Evolutionary conservation across 257 asterid genomes (phyloP).

Genomic region (Gynochthodes officinalis): DNA sequence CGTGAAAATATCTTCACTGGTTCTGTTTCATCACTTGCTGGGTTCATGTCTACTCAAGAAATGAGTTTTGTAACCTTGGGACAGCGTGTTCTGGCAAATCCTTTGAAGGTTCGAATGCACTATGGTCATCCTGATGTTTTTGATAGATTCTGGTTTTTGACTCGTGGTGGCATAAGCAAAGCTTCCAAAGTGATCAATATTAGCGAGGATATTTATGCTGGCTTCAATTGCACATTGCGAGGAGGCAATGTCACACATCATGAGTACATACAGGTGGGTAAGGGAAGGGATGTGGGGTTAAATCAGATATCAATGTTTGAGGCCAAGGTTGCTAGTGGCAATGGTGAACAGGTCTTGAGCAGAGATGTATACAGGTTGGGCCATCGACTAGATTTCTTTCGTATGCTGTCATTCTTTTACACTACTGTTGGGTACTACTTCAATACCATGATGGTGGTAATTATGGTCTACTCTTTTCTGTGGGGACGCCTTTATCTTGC

Average conservation of each 20-base stretch:
- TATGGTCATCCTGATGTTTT: slow-evolving; percentile 98
- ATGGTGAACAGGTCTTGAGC: slow-evolving; percentile 93
- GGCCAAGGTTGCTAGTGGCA: slow-evolving; percentile 97
- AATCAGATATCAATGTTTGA: slow-evolving; percentile 97
- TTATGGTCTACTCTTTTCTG: slow-evolving; percentile 69
- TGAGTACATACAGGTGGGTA: slow-evolving; percentile 94
- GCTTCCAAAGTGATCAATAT: slow-evolving; percentile 92
- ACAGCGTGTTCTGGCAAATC: slow-evolving; percentile 89
- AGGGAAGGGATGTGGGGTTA: slow-evolving; percentile 95
- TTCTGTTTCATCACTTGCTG: slow-evolving; percentile 91
- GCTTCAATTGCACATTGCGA: slow-evolving; percentile 86
- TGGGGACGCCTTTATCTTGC: slow-evolving; percentile 96
- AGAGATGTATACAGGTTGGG: slow-evolving; percentile 91
- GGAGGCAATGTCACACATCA: slow-evolving; percentile 97
- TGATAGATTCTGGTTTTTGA: slow-evolving; percentile 91
- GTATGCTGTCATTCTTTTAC: slow-evolving; percentile 93
- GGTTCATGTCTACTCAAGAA: slow-evolving; percentile 98
- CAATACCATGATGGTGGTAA: slow-evolving; percentile 79
- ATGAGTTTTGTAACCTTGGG: slow-evolving; percentile 94
- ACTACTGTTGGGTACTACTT: slow-evolving; percentile 84
- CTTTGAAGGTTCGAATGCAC: slow-evolving; percentile 92
- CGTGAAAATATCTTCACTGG: slow-evolving; percentile 96
- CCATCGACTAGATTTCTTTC: slow-evolving; percentile 89
- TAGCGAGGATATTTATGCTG: slow-evolving; percentile 96
- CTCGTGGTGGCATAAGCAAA: slow-evolving; percentile 94